A percentile compares a stretch with the other conserved stretches of the same genome.
Evolutionary conservation across 208 protist genomes (phyloP).

Genomic region (Trypanosoma theileri): DNA sequence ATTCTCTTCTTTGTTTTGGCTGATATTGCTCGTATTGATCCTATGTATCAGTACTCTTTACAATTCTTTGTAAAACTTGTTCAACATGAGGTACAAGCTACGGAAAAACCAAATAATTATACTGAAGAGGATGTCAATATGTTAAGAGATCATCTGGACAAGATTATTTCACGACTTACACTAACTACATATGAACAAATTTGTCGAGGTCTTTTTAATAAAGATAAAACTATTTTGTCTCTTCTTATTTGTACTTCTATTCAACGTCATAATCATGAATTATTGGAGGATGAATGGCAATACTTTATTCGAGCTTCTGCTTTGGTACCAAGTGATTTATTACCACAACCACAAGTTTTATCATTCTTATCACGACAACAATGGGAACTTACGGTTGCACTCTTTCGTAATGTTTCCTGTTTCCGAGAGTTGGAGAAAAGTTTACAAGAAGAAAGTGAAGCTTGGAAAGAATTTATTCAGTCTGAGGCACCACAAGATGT

Average conservation of each 20-base stretch:
- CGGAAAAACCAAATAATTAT: slow-evolving; percentile 52
- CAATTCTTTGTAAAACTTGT: slow-evolving; percentile 97
- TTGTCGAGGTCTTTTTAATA: slow-evolving; percentile 97
- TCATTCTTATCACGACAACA: slow-evolving; percentile 73
- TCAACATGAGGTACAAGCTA: slow-evolving; percentile 79
- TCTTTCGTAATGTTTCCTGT: slow-evolving; percentile 72
- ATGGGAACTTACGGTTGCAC: slow-evolving; percentile 86
- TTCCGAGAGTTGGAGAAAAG: slow-evolving; percentile 63
- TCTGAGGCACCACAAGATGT: slow-evolving; percentile 62
- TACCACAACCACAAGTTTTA: slow-evolving; percentile 43
- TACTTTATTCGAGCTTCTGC: slow-evolving; percentile 91
- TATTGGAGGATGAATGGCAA: slow-evolving; percentile 90
- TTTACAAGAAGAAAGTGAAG: slow-evolving; percentile 39
- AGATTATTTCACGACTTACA: slow-evolving; percentile 88
- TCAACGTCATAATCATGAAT: slow-evolving; percentile 48
- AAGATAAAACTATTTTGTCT: slow-evolving; percentile 96
- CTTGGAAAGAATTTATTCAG: slow-evolving; percentile 68
- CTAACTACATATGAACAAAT: slow-evolving; percentile 94
- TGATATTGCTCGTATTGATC: slow-evolving; percentile 94
- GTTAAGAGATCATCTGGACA: slow-evolving; percentile 73
- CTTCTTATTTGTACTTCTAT: slow-evolving; percentile 93
- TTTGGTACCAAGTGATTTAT: slow-evolving; percentile 78
- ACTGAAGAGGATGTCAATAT: slow-evolving; percentile 50
- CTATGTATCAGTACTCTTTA: slow-evolving; percentile 99
- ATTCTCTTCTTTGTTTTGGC: slow-evolving; percentile 96